phyloP scores from a whole-genome alignment of 2,329 filamentous ascomycete genomes.

The Diplocarpon mali region DNA sequence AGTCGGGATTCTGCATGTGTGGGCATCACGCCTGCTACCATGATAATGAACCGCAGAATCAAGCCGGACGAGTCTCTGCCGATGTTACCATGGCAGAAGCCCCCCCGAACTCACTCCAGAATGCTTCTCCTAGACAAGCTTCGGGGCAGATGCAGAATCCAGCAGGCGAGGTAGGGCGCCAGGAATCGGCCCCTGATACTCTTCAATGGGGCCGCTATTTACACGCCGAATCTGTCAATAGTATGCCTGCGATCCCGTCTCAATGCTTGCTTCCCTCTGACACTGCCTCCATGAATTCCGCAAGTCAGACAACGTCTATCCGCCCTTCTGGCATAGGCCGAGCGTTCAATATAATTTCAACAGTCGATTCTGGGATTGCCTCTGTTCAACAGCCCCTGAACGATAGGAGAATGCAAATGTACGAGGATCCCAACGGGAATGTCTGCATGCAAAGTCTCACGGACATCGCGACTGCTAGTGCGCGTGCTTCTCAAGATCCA shows the following conservation, averaged over 20 bases:
- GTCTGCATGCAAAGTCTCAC: slow-evolving; percentile 23
- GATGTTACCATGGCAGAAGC: not conserved
- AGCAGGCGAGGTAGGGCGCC: slow-evolving; percentile 2
- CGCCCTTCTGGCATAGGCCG: slow-evolving; percentile 21
- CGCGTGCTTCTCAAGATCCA: slow-evolving; percentile 14
- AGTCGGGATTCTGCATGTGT: slow-evolving; percentile 35
- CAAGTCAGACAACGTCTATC: slow-evolving; percentile 18
- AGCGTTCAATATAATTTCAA: slow-evolving; percentile 21
- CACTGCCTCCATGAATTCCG: slow-evolving; percentile 21
- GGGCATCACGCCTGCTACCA: slow-evolving; percentile 48
- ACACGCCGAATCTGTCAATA: slow-evolving; percentile 17
- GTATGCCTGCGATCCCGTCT: slow-evolving; percentile 27
- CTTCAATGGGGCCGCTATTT: slow-evolving; percentile 21
- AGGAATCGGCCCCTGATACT: slow-evolving; percentile 20
- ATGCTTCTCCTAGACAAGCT: not conserved
- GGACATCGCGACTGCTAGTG: slow-evolving; percentile 22
- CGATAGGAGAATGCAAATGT: slow-evolving; percentile 17
- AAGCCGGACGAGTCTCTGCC: slow-evolving; percentile 1
- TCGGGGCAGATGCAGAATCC: not conserved
- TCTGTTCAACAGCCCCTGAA: not conserved
- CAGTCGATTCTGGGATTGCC: slow-evolving; percentile 6
- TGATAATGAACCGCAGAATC: slow-evolving; percentile 21
- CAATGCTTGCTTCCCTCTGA: slow-evolving; percentile 28
- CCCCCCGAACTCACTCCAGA: not conserved
- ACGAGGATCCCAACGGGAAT: slow-evolving; percentile 21